These are phyloP conservation scores for Xylaria flabelliformis DNA, from an alignment of 495 filamentous ascomycete genomes.

Conservation along the genomic window DNA sequence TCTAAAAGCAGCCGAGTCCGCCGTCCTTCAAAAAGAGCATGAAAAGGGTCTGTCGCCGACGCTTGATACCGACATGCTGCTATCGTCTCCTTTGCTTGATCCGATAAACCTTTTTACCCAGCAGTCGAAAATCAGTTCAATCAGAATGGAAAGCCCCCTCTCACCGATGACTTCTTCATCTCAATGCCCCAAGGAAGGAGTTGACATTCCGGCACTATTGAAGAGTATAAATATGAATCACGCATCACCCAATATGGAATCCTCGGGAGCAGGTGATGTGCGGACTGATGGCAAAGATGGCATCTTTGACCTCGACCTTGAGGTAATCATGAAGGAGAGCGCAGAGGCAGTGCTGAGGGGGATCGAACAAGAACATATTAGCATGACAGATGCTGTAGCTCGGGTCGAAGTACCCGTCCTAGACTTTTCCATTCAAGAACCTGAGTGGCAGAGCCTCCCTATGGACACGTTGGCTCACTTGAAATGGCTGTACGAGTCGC, in stretches of 20 bases:
- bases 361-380: conserved; percentile 67
- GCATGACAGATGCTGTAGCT: conserved; percentile 61
- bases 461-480: conserved; percentile 38
- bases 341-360: conserved; percentile 49
- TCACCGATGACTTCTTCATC: conserved; percentile 29
- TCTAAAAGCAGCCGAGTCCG: conserved; percentile 52
- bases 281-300: conserved; percentile 13
- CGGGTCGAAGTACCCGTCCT: conserved; percentile 64
- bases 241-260: background rate
- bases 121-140: conserved; percentile 26
- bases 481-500: conserved; percentile 38
- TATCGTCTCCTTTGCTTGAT: conserved; percentile 25
- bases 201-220: conserved; percentile 20
- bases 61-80: conserved; percentile 9
- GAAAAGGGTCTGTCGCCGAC: background rate
- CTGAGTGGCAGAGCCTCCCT: conserved; percentile 59
- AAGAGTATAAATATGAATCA: conserved; percentile 34
- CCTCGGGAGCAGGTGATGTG: background rate
- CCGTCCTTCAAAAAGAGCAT: conserved; percentile 45
- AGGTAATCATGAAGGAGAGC: conserved; percentile 51
- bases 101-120: conserved; percentile 20
- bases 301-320: conserved; percentile 49
- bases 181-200: background rate
- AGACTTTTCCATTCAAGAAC: conserved; percentile 63
- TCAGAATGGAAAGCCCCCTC: conserved; percentile 32